Percentiles rank a stretch among this genome's conserved stretches.
Evolutionary conservation across 1,139 yeast genomes (phyloP).

Genomic region (Kodamaea derodonti): DNA sequence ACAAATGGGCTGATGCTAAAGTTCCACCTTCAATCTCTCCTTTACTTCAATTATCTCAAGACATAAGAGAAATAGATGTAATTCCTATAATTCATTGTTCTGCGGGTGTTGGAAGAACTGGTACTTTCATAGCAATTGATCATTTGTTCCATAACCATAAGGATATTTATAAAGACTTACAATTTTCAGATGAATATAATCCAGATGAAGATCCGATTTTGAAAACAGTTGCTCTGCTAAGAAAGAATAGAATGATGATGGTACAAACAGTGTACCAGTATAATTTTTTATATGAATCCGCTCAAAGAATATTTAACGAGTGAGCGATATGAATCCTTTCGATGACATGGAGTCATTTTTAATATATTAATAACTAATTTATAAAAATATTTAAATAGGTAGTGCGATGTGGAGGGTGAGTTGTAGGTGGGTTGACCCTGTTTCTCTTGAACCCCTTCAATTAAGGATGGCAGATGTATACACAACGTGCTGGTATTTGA

Average conservation of each 20-base stretch:
- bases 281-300: slow-evolving; percentile 41
- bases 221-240: slow-evolving; percentile 38
- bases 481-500: too few relatives aligned
- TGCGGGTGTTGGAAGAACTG: slow-evolving; percentile 84
- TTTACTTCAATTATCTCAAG: slow-evolving; percentile 27
- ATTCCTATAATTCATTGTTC: slow-evolving; percentile 66
- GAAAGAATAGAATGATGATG: slow-evolving; percentile 61
- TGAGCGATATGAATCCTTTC: too few relatives aligned
- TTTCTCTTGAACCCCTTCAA: too few relatives aligned
- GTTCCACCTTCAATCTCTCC: slow-evolving; percentile 44
- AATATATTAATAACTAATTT: too few relatives aligned
- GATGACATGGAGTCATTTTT: too few relatives aligned
- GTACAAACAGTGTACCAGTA: slow-evolving; percentile 62
- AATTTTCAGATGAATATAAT: slow-evolving; percentile 6
- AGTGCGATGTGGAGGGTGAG: too few relatives aligned
- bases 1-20: slow-evolving; percentile 55
- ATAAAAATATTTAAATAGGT: too few relatives aligned
- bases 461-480: too few relatives aligned
- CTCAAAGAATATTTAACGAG: slow-evolving; percentile 3
- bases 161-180: slow-evolving; percentile 4
- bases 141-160: slow-evolving; percentile 36
- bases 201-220: slow-evolving; percentile 22
- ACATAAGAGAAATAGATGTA: slow-evolving; percentile 15
- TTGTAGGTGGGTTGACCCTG: too few relatives aligned
- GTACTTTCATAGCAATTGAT: slow-evolving; percentile 71